Evolutionary conservation across 169 alveolate genomes (phyloP).

Genomic region (Babesia bovis): DNA sequence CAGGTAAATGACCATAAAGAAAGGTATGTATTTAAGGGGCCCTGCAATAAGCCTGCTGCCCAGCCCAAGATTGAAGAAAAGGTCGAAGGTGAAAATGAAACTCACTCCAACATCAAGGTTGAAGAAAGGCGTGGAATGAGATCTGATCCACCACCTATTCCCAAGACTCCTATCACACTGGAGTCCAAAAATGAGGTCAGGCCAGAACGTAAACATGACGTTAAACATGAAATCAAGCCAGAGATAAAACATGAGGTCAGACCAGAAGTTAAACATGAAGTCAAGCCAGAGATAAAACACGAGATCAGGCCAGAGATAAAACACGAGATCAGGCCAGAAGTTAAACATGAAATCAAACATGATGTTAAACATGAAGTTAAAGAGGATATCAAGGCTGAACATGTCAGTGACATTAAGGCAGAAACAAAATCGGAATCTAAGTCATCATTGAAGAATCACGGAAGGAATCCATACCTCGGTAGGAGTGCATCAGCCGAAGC

Average conservation of each 20-base stretch:
- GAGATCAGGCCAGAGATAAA: neutral
- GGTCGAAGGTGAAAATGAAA: neutral
- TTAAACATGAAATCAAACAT: neutral
- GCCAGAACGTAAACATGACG: neutral
- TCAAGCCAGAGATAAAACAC: neutral
- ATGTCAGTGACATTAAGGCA: too few species aligned
- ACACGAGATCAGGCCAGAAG: neutral
- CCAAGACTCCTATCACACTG: neutral
- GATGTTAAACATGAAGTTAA: neutral
- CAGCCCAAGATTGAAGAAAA: neutral
- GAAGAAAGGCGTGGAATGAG: neutral
- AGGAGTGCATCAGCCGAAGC: too few species aligned
- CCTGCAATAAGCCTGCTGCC: neutral
- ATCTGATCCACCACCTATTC: neutral
- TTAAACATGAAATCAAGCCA: neutral
- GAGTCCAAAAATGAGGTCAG: neutral
- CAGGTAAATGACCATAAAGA: neutral
- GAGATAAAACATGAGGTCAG: neutral
- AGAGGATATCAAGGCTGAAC: neutral
- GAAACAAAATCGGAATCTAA: too few species aligned
- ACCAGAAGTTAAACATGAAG: neutral
- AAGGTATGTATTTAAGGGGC: neutral
- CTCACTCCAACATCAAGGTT: neutral
- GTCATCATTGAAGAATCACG: too few species aligned
- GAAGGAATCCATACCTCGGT: too few species aligned